Evolutionary conservation across 169 alveolate species (phyloP).

Genomic region (Babesia ovis): DNA sequence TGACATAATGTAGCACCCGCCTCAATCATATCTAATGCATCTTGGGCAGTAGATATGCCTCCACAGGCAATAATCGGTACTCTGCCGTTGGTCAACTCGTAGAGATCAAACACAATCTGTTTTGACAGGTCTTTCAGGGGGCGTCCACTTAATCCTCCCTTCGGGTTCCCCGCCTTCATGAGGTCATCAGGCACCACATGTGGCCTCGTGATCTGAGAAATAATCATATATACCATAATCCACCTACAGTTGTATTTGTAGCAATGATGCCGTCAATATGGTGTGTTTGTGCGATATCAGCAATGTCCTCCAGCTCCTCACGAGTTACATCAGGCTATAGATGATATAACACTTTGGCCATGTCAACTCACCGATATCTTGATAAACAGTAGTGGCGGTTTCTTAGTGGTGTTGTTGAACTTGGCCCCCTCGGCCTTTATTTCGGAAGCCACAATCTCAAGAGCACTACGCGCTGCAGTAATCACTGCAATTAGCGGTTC

Average conservation of each 20-base stretch:
- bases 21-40: slow-evolving; percentile 82
- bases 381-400: slow-evolving; percentile 49
- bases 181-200: slow-evolving; percentile 24
- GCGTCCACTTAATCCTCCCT: slow-evolving; percentile 85
- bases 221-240: not conserved
- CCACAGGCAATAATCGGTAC: slow-evolving; percentile 86
- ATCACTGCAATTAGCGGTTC: slow-evolving; percentile 71
- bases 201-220: slow-evolving; percentile 29
- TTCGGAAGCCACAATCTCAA: slow-evolving; percentile 50
- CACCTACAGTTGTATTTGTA: slow-evolving; percentile 82
- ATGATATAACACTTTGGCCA: not conserved
- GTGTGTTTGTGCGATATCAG: slow-evolving; percentile 78
- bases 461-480: slow-evolving; percentile 62
- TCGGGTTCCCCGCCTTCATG: slow-evolving; percentile 26
- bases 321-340: slow-evolving; percentile 79
- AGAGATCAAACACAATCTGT: slow-evolving; percentile 76
- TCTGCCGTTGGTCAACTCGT: slow-evolving; percentile 74
- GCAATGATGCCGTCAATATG: slow-evolving; percentile 81
- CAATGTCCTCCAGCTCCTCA: slow-evolving; percentile 78
- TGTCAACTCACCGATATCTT: slow-evolving; percentile 54
- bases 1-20: slow-evolving; percentile 87
- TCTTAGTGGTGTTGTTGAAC: slow-evolving; percentile 51
- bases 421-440: not conserved
- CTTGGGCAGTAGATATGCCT: slow-evolving; percentile 82
- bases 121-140: slow-evolving; percentile 77